Percentiles rank a stretch among this genome's conserved stretches.
These are phyloP conservation scores for Boechera stricta DNA, from an alignment of 345 rosid genomes.

Conservation along the genomic window DNA sequence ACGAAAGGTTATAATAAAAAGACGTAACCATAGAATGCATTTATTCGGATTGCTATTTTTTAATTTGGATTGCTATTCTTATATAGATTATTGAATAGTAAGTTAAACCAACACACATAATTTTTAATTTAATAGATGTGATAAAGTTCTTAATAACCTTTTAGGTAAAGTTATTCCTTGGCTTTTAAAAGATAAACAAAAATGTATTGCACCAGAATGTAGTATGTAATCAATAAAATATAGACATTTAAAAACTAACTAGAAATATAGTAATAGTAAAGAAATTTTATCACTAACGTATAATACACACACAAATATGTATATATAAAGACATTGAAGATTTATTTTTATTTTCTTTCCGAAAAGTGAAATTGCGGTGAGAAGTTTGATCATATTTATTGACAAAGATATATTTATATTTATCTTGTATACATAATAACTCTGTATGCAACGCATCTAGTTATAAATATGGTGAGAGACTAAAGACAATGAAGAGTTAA, in stretches of 20 bases:
- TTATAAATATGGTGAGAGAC: constrained; percentile 21
- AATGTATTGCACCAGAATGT: neutral
- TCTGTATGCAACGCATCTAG: constrained; percentile 4
- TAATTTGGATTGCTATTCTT: too few relatives aligned
- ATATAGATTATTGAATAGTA: neutral
- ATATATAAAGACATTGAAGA: too few relatives aligned
- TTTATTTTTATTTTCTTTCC: too few relatives aligned
- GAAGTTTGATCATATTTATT: neutral
- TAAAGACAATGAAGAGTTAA: constrained; percentile 15
- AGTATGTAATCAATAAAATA: neutral
- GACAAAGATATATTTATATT: neutral
- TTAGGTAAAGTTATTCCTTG: neutral
- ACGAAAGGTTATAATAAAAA: too few relatives aligned
- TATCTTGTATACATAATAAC: constrained; percentile 1
- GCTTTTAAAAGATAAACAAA: neutral
- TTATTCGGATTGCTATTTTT: too few relatives aligned
- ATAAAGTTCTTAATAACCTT: neutral
- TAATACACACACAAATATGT: neutral
- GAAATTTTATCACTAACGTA: neutral
- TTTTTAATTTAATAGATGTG: neutral
- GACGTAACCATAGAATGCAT: too few relatives aligned
- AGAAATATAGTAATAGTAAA: neutral
- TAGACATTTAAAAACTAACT: neutral
- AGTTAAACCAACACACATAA: constrained; percentile 12
- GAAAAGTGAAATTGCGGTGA: neutral